These are phyloP conservation scores for Amphirosellinia nigrospora DNA, from an alignment of 495 filamentous ascomycete species.

Conservation along the genomic window DNA sequence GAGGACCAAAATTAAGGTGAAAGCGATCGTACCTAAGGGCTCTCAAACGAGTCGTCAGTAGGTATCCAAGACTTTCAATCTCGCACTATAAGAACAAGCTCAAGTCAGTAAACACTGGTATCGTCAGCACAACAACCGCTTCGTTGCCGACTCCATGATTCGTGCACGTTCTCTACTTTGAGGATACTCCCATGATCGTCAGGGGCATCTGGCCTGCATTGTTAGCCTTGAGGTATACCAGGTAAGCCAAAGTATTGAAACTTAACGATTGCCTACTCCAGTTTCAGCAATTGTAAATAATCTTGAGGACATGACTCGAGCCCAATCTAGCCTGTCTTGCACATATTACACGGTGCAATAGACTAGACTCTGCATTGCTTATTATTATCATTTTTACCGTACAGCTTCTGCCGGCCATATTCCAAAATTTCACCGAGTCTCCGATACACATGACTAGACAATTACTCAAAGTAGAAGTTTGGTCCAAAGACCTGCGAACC, in stretches of 20 bases:
- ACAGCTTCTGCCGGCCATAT: no score
- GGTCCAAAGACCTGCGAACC: no score
- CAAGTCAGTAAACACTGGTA: background rate
- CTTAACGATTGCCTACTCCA: background rate
- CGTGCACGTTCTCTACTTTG: background rate
- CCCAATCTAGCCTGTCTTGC: no score
- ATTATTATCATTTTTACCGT: no score
- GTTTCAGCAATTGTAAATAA: background rate
- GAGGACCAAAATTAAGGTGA: background rate
- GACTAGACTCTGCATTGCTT: no score
- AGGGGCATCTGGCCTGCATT: background rate
- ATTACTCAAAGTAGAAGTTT: background rate
- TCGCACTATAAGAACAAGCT: background rate
- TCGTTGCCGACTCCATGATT: background rate
- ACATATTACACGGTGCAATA: no score
- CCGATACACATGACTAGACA: background rate
- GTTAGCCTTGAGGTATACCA: background rate
- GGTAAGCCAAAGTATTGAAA: background rate
- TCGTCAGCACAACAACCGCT: background rate
- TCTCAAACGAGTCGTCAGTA: background rate
- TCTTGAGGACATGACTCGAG: background rate
- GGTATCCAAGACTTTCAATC: background rate
- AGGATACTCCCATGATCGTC: background rate
- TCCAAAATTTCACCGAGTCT: background rate
- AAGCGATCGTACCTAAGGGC: no score